Evolutionary conservation across 768 basidiomycete genomes (phyloP), one percentile per base, ranked within the genome.

Genomic region (Rhodocollybia butyracea): DNA sequence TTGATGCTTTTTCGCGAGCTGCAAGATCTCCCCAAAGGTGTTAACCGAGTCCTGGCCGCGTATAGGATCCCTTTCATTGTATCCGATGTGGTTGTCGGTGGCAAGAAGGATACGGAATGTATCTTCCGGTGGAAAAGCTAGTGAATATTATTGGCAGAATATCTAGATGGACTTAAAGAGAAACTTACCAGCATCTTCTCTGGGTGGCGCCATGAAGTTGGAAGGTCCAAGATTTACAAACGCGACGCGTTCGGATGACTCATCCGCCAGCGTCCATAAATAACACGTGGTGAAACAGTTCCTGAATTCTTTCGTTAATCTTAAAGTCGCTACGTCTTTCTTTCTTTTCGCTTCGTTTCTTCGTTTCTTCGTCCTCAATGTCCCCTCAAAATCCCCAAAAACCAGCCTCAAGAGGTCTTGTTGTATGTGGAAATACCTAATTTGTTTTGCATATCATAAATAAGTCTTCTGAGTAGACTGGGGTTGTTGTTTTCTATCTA

Each of bases 51-150:
- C 97, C 69, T 92, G 88, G 0, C 96, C 94, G 29, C 97, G 83
- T 40, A 98, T 78, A 1, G 97, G 95, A 66, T 99, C 97, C 58
- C 93, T 81, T 71, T 98, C 96, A 59, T 88, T 80, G 72, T 92
- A 97, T 0, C 97, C 97, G 58, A 99, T 89, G 64, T 98, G 95
- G 61, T 93, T 96, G 72, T 98, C 95, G 0, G 95, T 97, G 5
- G 95, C 95, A 6, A 98, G 84, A 66, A 98, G 70, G 63, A 98
- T 94, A 58, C 74, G 78, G 57, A 94, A 85, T 1, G 84, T 90
- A 64, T 92, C 81, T 57, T 87, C 80, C 19, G 76, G 48, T 21
- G 48, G 22, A 38, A 21, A 70, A 55, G 75, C 87, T 86, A 26
- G 26, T 15, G 55, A 29, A 40, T 38, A 57, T 56, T 27, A 40